These are phyloP conservation scores for Dunaliella sp. DNA, from an alignment of 139 green algal species.

Conservation along the genomic window DNA sequence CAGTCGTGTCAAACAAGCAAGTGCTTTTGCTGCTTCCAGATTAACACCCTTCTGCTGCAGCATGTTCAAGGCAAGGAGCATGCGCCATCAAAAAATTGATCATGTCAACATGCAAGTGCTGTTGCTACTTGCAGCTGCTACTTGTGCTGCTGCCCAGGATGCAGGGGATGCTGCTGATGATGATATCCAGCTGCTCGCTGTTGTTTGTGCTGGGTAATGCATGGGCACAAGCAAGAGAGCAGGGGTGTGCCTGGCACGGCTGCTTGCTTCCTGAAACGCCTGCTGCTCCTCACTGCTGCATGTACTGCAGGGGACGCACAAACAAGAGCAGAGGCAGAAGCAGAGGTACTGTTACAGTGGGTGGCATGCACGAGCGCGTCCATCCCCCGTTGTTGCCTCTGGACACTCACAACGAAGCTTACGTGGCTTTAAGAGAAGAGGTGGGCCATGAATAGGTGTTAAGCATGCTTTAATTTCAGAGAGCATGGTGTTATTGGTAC, in stretches of 20 bases:
- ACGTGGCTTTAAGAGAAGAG: slow-evolving; percentile 11
- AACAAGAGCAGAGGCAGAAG: neutral
- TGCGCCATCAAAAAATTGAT: too few relatives aligned
- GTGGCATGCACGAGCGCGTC: neutral
- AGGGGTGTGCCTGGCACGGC: neutral
- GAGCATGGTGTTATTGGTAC: too few relatives aligned
- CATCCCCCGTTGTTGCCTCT: slow-evolving; percentile 13
- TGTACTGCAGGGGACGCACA: neutral
- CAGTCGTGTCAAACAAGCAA: too few relatives aligned
- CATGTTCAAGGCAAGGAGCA: too few relatives aligned
- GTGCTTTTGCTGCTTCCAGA: too few relatives aligned
- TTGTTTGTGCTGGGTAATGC: neutral
- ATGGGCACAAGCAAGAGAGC: too few relatives aligned
- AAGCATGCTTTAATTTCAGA: too few relatives aligned
- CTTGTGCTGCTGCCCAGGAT: too few relatives aligned
- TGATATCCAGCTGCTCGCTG: slow-evolving; percentile 14
- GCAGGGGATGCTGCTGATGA: neutral
- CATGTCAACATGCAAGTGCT: too few relatives aligned
- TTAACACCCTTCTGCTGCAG: too few relatives aligned
- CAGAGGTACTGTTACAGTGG: neutral
- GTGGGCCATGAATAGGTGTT: too few relatives aligned
- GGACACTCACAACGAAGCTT: slow-evolving; percentile 38
- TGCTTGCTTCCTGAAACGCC: neutral
- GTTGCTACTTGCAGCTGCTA: too few relatives aligned
- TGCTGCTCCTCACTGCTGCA: neutral